Conservation (phyloP, 2,329 filamentous ascomycete genomes). For the Aureobasidium vineae region DNA sequence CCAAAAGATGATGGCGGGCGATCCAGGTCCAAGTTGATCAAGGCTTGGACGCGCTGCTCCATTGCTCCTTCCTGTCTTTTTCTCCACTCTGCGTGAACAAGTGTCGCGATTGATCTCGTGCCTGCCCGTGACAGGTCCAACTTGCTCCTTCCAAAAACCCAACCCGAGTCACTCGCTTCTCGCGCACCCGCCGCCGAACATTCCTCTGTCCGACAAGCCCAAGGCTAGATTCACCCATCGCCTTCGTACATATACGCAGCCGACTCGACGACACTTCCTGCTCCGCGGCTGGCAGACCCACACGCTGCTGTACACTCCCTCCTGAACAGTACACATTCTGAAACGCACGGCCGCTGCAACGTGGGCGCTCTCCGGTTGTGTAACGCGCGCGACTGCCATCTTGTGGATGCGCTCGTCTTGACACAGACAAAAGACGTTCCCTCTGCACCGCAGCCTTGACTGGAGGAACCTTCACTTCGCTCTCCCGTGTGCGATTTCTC, state of each 20-base stretch:
- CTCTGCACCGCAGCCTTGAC: constrained; percentile 3
- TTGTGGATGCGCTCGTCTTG: constrained; percentile 17
- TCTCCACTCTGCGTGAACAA: constrained; percentile 22
- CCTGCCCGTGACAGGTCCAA: neutral
- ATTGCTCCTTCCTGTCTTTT: constrained; percentile 19
- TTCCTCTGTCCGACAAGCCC: constrained; percentile 1
- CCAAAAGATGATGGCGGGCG: constrained; percentile 22
- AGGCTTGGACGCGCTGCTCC: constrained; percentile 21
- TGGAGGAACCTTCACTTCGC: neutral
- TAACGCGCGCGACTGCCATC: constrained; percentile 25
- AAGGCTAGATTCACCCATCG: constrained; percentile 1
- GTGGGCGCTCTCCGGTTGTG: constrained; percentile 24
- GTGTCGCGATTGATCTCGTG: constrained; percentile 11
- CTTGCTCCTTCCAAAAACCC: neutral
- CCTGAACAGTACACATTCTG: constrained; percentile 3
- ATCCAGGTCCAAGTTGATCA: constrained; percentile 25
- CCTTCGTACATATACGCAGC: neutral
- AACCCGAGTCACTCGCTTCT: constrained; percentile 18
- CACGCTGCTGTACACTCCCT: neutral
- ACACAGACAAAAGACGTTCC: constrained; percentile 13
- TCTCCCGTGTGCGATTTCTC: neutral
- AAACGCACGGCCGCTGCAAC: constrained; percentile 26
- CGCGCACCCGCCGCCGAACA: constrained; percentile 12
- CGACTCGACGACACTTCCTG: neutral
- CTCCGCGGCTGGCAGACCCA: neutral